phyloP scores from a whole-genome alignment of 768 basidiomycete species.

The Hygrocybe punicea region DNA sequence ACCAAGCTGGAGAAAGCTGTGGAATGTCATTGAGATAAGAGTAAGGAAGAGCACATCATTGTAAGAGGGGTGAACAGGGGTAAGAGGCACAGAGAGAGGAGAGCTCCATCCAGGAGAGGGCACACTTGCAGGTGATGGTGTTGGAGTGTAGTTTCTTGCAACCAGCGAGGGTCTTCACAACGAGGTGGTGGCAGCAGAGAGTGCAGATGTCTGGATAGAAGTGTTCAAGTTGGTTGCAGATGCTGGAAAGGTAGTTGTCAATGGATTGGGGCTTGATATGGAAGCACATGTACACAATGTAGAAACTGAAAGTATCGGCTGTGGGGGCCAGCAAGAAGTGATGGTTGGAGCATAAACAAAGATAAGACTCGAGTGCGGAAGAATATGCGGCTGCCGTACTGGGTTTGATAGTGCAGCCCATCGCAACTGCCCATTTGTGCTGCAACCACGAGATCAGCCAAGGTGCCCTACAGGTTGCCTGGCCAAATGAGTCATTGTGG shows the following conservation, averaged over 20 bases:
- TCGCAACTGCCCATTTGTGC: conserved; percentile 30
- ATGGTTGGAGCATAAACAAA: conserved; percentile 33
- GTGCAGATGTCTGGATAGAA: conserved; percentile 29
- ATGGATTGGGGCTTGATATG: conserved; percentile 27
- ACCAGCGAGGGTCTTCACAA: conserved; percentile 24
- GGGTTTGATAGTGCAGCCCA: conserved; percentile 28
- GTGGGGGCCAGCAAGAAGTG: conserved; percentile 37
- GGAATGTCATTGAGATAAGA: not conserved
- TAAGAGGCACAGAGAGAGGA: not conserved
- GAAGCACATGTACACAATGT: conserved; percentile 32
- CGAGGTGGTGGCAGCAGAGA: conserved; percentile 17
- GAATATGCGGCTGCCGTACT: conserved; percentile 25
- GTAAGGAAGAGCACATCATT: not conserved
- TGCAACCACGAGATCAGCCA: conserved; percentile 31
- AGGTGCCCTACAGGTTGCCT: conserved; percentile 24
- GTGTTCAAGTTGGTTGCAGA: conserved; percentile 31
- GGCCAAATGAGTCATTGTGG: conserved; percentile 1
- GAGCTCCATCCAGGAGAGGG: conserved; percentile 11
- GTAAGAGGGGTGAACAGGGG: not conserved
- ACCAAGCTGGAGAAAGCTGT: not conserved
- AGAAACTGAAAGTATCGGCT: conserved; percentile 37
- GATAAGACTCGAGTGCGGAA: conserved; percentile 37
- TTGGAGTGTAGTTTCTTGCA: conserved; percentile 13
- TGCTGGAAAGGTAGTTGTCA: conserved; percentile 35
- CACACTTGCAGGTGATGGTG: conserved; percentile 16